A percentile compares a stretch with the other conserved stretches of the same genome.
phyloP scores from a whole-genome alignment of 495 filamentous ascomycete species.

The Xylaria sp. region DNA sequence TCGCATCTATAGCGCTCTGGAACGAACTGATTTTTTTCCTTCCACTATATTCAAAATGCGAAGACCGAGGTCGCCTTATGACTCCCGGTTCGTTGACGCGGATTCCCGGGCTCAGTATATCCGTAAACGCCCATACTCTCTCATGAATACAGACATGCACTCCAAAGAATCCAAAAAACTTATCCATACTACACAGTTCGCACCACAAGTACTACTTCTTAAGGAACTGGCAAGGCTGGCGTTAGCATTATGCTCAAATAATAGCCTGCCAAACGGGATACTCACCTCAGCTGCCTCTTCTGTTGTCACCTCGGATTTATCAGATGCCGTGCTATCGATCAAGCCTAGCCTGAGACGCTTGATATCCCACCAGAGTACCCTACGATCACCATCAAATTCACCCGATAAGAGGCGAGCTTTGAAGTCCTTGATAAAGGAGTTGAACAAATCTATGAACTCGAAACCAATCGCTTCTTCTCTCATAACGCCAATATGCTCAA shows the following conservation, averaged over 20 bases:
- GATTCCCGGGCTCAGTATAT: not conserved
- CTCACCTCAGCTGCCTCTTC: conserved; percentile 71
- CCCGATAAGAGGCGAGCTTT: conserved; percentile 75
- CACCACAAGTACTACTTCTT: conserved; percentile 27
- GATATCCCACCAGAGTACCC: conserved; percentile 83
- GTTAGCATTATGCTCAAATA: conserved; percentile 26
- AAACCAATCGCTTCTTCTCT: conserved; percentile 76
- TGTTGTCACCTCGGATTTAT: conserved; percentile 67
- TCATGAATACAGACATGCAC: not conserved
- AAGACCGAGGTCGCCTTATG: not conserved
- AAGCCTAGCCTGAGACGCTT: conserved; percentile 72
- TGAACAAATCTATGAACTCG: conserved; percentile 80
- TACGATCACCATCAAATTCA: conserved; percentile 80
- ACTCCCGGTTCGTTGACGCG: not conserved
- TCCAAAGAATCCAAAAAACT: not conserved
- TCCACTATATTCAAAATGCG: not conserved
- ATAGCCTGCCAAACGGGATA: conserved; percentile 1
- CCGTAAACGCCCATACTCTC: not conserved
- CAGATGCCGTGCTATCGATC: conserved; percentile 67
- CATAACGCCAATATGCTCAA: conserved; percentile 79
- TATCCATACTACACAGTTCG: conserved; percentile 12
- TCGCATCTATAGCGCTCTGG: not conserved
- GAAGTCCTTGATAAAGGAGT: conserved; percentile 72
- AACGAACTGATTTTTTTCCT: not conserved
- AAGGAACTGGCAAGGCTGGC: conserved; percentile 33